Base-by-base conservation (phyloP, 345 rosid genomes). In the Populus alba region DNA sequence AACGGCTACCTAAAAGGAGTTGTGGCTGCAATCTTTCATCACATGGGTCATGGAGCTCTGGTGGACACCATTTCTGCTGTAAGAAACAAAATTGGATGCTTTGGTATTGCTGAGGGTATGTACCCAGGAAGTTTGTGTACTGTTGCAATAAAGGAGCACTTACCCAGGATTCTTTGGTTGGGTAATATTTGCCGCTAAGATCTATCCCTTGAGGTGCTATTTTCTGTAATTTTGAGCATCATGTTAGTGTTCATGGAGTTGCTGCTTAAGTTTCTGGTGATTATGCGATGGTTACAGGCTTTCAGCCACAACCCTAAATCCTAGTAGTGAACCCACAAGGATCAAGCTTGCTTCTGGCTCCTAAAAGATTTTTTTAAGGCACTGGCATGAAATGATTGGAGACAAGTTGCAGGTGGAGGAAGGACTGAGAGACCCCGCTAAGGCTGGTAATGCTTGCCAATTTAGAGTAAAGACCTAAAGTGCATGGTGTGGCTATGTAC, bases 11-110 rank as follows among this genome's bases (percentile, higher is more conserved):
- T 91, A 15, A 89, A 87, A 74, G 94, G 89, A 5, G 88, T 90
- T 1, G 86, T 90, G 25, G 84, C 92, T 7, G 94, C 88, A 38
- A 80, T 90, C 82, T 81, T 89, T 51, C 94, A 90, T 80, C 90
- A 89, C 68, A 92, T 89, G 0, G 94, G 92, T 0, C 87, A 90
- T n/a, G 94, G 91, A 6, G 94, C 94, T 31, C 94, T 92, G 0
- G 77, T 89, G 0, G 92, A 23, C 92, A 91, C 73, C 90, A 89
- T 27, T 91, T 87, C 86, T 88, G 92, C 18, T 88, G 79, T 79
- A 74, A 86, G 88, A 86, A 87, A 57, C 90, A 82, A 91, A 91
- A 90, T 4, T 0, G 94, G 88, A 84, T 81, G 89, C 9, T 91
- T 87, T 81, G 86, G 89, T 20, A 92, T 89, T 3, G 87, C 90